A percentile compares a stretch with the other conserved stretches of the same genome.
These are phyloP conservation scores for Hippophae gyantsensis DNA, from an alignment of 306 rosid genomes.

Conservation along the genomic window DNA sequence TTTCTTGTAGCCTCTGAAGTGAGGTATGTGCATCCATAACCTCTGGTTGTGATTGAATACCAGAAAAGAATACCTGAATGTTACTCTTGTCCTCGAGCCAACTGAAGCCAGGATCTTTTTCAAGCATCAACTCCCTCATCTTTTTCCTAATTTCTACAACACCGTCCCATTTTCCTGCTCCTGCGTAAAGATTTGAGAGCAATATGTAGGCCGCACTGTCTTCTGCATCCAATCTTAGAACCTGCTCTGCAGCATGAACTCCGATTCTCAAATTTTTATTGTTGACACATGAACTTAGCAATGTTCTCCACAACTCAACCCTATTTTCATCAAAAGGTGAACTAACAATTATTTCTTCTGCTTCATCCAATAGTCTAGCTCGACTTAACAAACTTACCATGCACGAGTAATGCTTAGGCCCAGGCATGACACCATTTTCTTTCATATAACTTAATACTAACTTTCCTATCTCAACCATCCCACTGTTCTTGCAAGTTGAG, in stretches of 20 bases:
- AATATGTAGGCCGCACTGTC: constrained; percentile 59
- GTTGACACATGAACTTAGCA: constrained; percentile 62
- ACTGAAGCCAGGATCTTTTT: constrained; percentile 64
- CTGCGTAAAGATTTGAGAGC: constrained; percentile 75
- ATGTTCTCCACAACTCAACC: constrained; percentile 63
- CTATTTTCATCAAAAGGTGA: constrained; percentile 50
- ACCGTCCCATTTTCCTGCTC: constrained; percentile 46
- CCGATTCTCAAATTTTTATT: constrained; percentile 55
- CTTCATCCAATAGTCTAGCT: constrained; percentile 55
- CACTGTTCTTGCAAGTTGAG: constrained; percentile 66
- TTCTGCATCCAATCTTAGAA: constrained; percentile 41
- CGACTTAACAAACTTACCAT: constrained; percentile 72
- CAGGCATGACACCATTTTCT: constrained; percentile 44
- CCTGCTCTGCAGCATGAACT: constrained; percentile 53
- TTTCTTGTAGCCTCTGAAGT: constrained; percentile 42
- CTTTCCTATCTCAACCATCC: constrained; percentile 46
- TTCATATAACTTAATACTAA: constrained; percentile 57
- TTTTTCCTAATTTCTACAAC: constrained; percentile 59
- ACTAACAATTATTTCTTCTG: constrained; percentile 44
- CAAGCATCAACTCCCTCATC: constrained; percentile 33
- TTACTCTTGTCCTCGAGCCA: constrained; percentile 65
- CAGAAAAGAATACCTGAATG: constrained; percentile 54
- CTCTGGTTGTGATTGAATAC: constrained; percentile 44
- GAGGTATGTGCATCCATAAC: constrained; percentile 43
- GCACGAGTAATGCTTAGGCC: constrained; percentile 77